Evolutionary conservation across 768 basidiomycete species (phyloP).

Genomic region (Suillus subluteus): DNA sequence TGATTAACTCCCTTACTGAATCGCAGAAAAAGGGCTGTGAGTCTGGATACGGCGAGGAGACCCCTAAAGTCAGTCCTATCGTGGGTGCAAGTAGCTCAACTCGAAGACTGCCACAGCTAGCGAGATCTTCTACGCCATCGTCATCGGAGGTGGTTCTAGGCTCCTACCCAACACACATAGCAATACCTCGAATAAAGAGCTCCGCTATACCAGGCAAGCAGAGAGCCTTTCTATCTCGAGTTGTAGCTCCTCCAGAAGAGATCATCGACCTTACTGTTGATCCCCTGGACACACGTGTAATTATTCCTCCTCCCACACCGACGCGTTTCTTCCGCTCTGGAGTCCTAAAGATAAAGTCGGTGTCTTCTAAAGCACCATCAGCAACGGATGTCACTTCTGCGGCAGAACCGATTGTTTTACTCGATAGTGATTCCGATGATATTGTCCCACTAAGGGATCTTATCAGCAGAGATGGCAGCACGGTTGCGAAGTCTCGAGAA

Average conservation of each 20-base stretch:
- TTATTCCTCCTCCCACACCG: slow-evolving; percentile 22
- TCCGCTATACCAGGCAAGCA: neutral
- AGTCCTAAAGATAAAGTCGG: slow-evolving; percentile 18
- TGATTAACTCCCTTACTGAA: neutral
- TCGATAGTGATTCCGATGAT: neutral
- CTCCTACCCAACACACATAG: neutral
- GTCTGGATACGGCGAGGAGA: neutral
- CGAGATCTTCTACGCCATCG: neutral
- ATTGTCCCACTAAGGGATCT: neutral
- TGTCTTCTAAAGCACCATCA: slow-evolving; percentile 1
- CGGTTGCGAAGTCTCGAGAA: neutral
- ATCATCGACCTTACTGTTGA: slow-evolving; percentile 18
- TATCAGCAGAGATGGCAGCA: neutral
- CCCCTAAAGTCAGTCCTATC: neutral
- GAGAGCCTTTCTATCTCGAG: neutral
- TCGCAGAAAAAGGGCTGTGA: neutral
- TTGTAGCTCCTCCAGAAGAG: neutral
- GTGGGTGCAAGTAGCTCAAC: neutral
- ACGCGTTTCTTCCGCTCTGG: slow-evolving; percentile 31
- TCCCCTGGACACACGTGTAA: slow-evolving; percentile 1
- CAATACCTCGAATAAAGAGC: neutral
- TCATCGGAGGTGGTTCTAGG: neutral
- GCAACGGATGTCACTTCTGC: neutral
- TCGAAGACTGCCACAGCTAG: neutral
- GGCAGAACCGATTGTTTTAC: neutral